Base-by-base conservation (phyloP, 805 yeast species). In the Candida caryicola region DNA sequence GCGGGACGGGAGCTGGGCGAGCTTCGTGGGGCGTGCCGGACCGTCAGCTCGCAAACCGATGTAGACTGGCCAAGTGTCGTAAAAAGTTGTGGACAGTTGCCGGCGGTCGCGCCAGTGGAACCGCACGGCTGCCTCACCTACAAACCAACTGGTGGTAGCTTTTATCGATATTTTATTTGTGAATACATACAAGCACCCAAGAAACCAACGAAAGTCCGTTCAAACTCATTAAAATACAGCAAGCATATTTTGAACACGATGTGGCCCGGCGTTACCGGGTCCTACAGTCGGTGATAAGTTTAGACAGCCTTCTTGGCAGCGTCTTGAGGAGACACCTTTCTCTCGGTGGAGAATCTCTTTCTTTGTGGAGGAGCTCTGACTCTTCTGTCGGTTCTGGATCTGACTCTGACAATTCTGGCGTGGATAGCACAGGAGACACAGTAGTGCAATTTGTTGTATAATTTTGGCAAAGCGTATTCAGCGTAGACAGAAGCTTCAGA, bases 341-440 rank as follows among this genome's bases (percentile, higher is more conserved):
- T 91, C 65, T 86, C 96, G 67, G 82, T 79, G 86, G 81, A 85
- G 88, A 86, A 93, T 81, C 99, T 91, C 77, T 84, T 96, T 78
- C 99, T 90, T 69, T 82, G 90, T 62, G 99, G 99, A 56, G 99
- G 98, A 74, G 98, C 68, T 83, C 99, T 90, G 78, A 85, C 74
- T 78, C 93, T 91, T 84, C 99, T 93, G 81, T 90, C 95, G 61
- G 84, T 79, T 81, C 98, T 86, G 56, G 98, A 93, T 83, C 99
- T 93, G 62, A 93, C 99, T 81, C 99, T 93, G 69, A 93, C 99
- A 65, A 93, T 86, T 88, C 96, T 93, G 76, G 96, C 95, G 83
- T 93, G 99, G 64, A 93, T 91, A 64, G 99, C 99, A 79, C 99
- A 93, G 52, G 99, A 93, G 63, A 93, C 93, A 85, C 99, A 93